Conservation (phyloP, 495 filamentous ascomycete genomes). For the Rhypophila decipiens region DNA sequence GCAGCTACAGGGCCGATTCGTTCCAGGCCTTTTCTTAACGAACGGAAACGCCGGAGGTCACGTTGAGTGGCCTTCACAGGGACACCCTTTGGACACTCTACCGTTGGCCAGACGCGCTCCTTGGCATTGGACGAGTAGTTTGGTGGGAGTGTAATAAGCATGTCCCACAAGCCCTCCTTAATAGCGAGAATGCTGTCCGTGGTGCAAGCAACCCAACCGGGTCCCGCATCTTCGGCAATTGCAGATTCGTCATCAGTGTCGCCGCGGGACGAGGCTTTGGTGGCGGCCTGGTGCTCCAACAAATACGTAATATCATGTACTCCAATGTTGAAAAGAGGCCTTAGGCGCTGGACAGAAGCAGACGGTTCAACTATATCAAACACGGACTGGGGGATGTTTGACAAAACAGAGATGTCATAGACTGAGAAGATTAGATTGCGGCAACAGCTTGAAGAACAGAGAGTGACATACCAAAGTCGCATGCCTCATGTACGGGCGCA, state of each 20-base stretch:
- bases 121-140: conserved; percentile 45
- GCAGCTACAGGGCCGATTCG: conserved; percentile 44
- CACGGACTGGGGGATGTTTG: conserved; percentile 64
- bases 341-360: conserved; percentile 57
- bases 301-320: conserved; percentile 86
- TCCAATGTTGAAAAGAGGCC: conserved; percentile 82
- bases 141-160: conserved; percentile 74
- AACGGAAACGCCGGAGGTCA: conserved; percentile 72
- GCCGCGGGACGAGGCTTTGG: conserved; percentile 22
- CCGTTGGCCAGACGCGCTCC: conserved; percentile 64
- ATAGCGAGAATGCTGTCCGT: conserved; percentile 85
- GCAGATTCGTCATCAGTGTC: conserved; percentile 14
- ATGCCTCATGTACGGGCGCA: conserved; percentile 76
- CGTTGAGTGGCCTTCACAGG: conserved; percentile 83
- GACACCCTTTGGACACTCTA: conserved; percentile 55
- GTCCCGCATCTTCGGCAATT: conserved; percentile 41
- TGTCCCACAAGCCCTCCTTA: conserved; percentile 81
- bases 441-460: too few species aligned
- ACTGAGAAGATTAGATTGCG: conserved; percentile 46
- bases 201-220: conserved; percentile 87
- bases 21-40: conserved; percentile 61
- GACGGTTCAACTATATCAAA: conserved; percentile 56
- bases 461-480: conserved; percentile 74
- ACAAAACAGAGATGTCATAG: conserved; percentile 87
- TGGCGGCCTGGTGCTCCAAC: conserved; percentile 42